Conservation (phyloP, 305 asterid genomes). For the Petunia hybrid region DNA sequence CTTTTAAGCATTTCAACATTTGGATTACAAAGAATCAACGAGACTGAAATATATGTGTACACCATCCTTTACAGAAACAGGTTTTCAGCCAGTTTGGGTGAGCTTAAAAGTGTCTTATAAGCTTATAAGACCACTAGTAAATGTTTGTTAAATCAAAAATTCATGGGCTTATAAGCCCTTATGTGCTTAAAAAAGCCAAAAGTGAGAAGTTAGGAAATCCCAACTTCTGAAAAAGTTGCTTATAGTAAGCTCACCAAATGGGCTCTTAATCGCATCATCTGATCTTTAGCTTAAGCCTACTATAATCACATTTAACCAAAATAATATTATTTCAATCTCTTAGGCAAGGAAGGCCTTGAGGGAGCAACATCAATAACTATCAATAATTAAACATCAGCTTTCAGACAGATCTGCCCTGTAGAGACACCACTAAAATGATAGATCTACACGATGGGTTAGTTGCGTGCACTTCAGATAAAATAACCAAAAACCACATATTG, state of each 20-base stretch:
- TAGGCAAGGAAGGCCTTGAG: background rate
- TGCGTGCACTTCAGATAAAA: background rate
- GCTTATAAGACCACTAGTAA: too few relatives aligned
- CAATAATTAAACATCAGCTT: background rate
- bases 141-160: too few relatives aligned
- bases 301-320: background rate
- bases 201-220: too few relatives aligned
- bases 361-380: background rate
- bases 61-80: background rate
- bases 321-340: slow-evolving; percentile 3
- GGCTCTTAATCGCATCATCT: background rate
- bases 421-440: background rate
- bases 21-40: background rate
- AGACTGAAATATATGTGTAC: background rate
- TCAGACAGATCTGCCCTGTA: slow-evolving; percentile 2
- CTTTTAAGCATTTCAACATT: background rate
- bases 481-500: slow-evolving; percentile 21
- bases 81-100: too few relatives aligned
- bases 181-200: too few relatives aligned
- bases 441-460: background rate
- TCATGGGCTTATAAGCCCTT: too few relatives aligned
- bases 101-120: too few relatives aligned
- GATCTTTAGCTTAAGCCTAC: background rate
- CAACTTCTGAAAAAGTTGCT: too few relatives aligned
- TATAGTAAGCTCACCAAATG: too few relatives aligned